Evolutionary conservation across 805 yeast genomes (phyloP), one percentile per base, ranked within the genome.

Genomic region (Candida manassasensis): DNA sequence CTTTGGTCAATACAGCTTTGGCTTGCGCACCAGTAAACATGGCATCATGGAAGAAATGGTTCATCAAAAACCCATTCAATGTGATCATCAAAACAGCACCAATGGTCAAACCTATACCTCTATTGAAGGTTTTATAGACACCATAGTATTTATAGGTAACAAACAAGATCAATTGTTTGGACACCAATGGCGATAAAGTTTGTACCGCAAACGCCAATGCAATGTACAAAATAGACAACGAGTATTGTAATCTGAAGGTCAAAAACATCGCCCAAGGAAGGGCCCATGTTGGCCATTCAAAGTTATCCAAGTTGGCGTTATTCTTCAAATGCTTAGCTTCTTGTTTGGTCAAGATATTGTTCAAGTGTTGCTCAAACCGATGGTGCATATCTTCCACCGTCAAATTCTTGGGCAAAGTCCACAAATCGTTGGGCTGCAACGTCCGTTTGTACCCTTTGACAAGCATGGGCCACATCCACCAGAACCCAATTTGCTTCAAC

Each of bases 41-140:
- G 16, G 69, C 56, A 35, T 57, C 55, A 42, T 67, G 67, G 49
- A 64, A 65, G 37, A 53, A 63, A 42, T 68, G 74, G 46, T 67
- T 67, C 26, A 64, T 41, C 25, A 62, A 52, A 29, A 66, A 45
- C 9, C 71, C 71, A 41, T 63, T 64, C 28, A 61, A 34, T 17
- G 74, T 43, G 45, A 82, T 73, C 55, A 88, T 63, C 1, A 64
- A 44, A 27, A 79, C 71, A 8, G 84, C 68, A 13, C 89, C 95
- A 32, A 87, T 60, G 6, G 89, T 81, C 46, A 75, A 83, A 6
- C 93, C 95, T 13, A 84, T 67, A 39, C 95, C 96, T 27, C 59
- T 63, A 21, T 78, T 81, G 37, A 64, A 59, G 7, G 63, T 54
- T 17, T 57, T 45, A 8, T 60, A 58, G 10, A 69, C 56, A 6